A percentile compares a stretch with the other conserved stretches of the same genome.
phyloP scores from a whole-genome alignment of 495 filamentous ascomycete genomes.

The Tuber calosporum region DNA sequence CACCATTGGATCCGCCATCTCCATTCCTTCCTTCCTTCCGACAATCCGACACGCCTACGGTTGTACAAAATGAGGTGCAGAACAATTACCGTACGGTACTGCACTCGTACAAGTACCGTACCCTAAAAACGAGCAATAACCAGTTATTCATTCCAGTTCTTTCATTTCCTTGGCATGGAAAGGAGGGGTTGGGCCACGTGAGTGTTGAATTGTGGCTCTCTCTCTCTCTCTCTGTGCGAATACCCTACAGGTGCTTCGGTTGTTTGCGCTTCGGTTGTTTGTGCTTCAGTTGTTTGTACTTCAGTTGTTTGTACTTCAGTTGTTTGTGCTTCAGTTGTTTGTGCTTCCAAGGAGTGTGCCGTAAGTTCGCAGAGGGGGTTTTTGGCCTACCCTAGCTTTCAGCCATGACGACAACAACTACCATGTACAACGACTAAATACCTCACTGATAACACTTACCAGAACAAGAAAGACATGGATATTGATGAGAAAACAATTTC shows the following conservation, averaged over 20 bases:
- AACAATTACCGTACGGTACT: no score
- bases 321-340: neutral
- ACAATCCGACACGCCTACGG: neutral
- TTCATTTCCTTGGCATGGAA: neutral
- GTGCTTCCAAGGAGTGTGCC: no score
- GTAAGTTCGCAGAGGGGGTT: no score
- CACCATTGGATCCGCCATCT: conserved; percentile 1
- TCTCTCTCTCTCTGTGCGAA: no score
- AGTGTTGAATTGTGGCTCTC: neutral
- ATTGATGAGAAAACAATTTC: no score
- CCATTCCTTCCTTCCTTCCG: neutral
- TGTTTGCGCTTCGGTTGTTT: neutral
- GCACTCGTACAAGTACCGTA: no score
- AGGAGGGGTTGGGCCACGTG: neutral
- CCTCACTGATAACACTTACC: no score
- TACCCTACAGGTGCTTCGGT: neutral
- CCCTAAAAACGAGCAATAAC: neutral
- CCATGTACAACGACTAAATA: no score
- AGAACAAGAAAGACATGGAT: no score
- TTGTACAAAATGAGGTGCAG: neutral
- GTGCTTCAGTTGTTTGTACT: neutral
- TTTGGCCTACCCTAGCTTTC: no score
- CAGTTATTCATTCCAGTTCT: neutral
- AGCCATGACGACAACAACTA: no score
- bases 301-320: neutral